Base-by-base conservation (phyloP, 371 early-diverging fungal species). In the Chytridium lagenaria region DNA sequence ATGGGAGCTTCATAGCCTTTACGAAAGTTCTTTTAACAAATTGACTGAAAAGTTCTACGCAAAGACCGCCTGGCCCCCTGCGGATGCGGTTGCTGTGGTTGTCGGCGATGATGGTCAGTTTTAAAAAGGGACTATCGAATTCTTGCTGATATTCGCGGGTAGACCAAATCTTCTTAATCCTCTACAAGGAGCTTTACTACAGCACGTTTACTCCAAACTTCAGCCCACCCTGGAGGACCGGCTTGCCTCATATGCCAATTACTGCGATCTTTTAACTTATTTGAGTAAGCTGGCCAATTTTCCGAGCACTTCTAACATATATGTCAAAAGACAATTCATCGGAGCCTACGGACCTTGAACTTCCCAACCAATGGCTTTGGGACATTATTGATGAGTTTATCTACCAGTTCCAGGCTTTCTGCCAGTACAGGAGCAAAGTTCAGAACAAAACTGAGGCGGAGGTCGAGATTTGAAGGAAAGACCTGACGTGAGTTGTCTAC, bases 361-460 rank as follows among this genome's bases (percentile, higher is more conserved):
- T 97, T 74, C 98, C 98, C 37, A 95, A 94, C 86, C 95, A 95
- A 86, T 97, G 98, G 98, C 87, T 97, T 63, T 97, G 97, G 97
- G 98, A 97, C 84, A 96, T 97, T 77, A 95, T 97, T 77, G 98
- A 97, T 78, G 98, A 97, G 85, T 96, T 97, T 84, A 95, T 97
- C 75, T 97, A 95, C 82, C 98, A 97, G 87, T 97, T 95, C 92
- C 96, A 97, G 86, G 90, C 95, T 55, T 97, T 95, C 89, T 93
- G 95, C 85, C 90, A 92, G 78, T 96, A 90, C 86, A 92, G 96
- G 70, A 93, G 90, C 84, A 92, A 94, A 70, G 82, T 90, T 71
- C 88, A 90, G 85, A 91, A 84, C 86, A 93, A 93, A 83, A 81
- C 86, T 33, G 91, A 93, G 30, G 91, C 90, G 72, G 96, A 96